phyloP scores from a whole-genome alignment of 345 rosid genomes.

The Brassica incana region DNA sequence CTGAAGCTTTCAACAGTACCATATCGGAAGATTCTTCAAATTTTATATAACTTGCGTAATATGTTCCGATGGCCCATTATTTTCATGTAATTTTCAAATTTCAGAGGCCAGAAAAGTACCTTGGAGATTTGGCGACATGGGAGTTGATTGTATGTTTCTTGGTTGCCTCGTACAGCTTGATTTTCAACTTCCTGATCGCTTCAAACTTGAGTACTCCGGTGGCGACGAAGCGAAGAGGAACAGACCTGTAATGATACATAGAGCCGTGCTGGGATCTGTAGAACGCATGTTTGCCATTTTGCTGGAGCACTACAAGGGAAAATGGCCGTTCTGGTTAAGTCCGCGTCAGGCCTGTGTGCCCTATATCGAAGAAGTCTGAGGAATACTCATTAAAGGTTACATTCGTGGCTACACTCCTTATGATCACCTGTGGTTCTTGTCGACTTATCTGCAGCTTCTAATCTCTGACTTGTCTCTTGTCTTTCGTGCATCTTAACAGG shows the following conservation, averaged over 20 bases:
- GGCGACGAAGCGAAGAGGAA: constrained; percentile 85
- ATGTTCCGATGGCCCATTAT: neutral
- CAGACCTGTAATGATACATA: constrained; percentile 91
- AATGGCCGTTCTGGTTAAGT: constrained; percentile 99
- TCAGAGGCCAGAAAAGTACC: constrained; percentile 94
- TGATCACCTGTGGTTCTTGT: neutral
- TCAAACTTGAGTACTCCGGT: constrained; percentile 74
- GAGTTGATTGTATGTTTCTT: constrained; percentile 29
- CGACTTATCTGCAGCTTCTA: neutral
- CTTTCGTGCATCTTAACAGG: constrained; percentile 43
- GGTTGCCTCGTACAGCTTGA: constrained; percentile 69
- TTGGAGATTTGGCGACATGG: constrained; percentile 82
- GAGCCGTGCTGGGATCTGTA: constrained; percentile 93
- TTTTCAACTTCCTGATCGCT: constrained; percentile 90
- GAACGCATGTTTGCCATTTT: constrained; percentile 95
- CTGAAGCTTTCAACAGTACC: constrained; percentile 92
- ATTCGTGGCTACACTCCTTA: neutral
- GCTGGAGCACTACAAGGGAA: constrained; percentile 96
- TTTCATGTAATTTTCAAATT: constrained; percentile 30
- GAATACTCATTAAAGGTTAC: constrained; percentile 69
- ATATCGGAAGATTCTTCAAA: constrained; percentile 18
- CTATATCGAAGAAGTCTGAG: constrained; percentile 86
- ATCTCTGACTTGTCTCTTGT: constrained; percentile 32
- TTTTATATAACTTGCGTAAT: neutral
- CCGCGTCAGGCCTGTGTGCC: constrained; percentile 98